These are phyloP conservation scores for Kernera saxatilis DNA, from an alignment of 345 rosid species.

Conservation along the genomic window DNA sequence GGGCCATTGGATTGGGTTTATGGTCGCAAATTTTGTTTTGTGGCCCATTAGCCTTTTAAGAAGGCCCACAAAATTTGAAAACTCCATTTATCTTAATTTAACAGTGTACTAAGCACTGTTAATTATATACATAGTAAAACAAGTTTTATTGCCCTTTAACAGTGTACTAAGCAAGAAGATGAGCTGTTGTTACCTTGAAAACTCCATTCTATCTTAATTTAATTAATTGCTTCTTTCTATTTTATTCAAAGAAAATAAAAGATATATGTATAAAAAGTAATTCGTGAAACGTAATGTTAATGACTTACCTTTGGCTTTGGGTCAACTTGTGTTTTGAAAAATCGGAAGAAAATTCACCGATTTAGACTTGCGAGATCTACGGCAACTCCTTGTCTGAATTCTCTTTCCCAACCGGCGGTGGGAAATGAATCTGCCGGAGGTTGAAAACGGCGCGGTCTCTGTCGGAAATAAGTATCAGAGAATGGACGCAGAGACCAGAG, in stretches of 20 bases:
- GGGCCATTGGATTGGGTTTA: too few species aligned
- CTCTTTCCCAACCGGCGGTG: constrained; percentile 1
- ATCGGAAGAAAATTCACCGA: constrained; percentile 12
- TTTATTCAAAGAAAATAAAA: too few species aligned
- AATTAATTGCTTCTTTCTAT: too few species aligned
- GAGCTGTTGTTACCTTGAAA: constrained; percentile 21
- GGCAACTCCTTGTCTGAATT: constrained; percentile 6
- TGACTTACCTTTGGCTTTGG: not conserved
- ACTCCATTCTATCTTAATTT: constrained; percentile 1
- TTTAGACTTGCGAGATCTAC: constrained; percentile 7
- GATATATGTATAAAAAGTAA: too few species aligned
- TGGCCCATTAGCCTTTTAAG: not conserved
- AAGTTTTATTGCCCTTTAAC: too few species aligned
- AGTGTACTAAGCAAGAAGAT: constrained; percentile 6
- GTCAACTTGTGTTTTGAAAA: constrained; percentile 17
- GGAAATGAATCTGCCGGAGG: constrained; percentile 47
- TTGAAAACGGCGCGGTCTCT: constrained; percentile 39
- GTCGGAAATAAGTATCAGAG: constrained; percentile 62
- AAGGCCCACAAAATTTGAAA: constrained; percentile 2
- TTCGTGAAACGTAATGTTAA: not conserved
- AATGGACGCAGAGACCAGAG: constrained; percentile 55
- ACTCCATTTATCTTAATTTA: constrained; percentile 4
- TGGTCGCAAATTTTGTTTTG: too few species aligned
- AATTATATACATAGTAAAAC: too few species aligned
- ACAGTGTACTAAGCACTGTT: too few species aligned